These are phyloP conservation scores for Triticum timopheevii DNA, from an alignment of 176 grass and related monocot genomes.

Conservation along the genomic window DNA sequence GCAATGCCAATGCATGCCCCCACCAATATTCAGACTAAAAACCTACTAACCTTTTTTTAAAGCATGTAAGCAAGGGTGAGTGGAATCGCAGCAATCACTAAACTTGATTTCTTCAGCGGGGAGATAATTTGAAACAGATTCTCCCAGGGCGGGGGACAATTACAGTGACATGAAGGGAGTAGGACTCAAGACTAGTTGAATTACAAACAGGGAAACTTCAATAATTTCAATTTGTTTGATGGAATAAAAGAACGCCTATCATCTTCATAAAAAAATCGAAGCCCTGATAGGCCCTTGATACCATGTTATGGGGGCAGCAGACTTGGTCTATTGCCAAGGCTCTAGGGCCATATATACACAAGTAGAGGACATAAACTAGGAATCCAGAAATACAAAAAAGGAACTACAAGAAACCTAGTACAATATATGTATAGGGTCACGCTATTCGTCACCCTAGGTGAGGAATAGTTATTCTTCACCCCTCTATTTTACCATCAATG, in stretches of 20 bases:
- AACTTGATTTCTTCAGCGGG: not conserved
- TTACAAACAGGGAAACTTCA: not conserved
- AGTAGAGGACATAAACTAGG: not conserved
- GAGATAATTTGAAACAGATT: not conserved
- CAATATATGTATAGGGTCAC: not conserved
- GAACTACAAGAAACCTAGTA: not conserved
- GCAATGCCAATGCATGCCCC: not conserved
- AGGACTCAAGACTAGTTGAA: not conserved
- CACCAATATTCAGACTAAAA: not conserved
- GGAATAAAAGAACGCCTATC: not conserved
- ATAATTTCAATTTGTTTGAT: not conserved
- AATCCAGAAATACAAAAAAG: not conserved
- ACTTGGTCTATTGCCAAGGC: not conserved
- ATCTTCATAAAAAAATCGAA: not conserved
- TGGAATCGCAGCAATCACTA: not conserved
- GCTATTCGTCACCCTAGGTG: no score
- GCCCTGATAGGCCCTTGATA: not conserved
- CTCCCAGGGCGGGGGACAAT: not conserved
- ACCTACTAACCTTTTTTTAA: not conserved
- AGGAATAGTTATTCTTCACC: no score
- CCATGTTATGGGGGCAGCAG: not conserved
- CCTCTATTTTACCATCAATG: no score
- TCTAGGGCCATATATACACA: not conserved
- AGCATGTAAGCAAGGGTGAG: not conserved
- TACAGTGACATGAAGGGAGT: not conserved